Evolutionary conservation across 768 basidiomycete genomes (phyloP).

Genomic region (Rhizopogon vulgaris): DNA sequence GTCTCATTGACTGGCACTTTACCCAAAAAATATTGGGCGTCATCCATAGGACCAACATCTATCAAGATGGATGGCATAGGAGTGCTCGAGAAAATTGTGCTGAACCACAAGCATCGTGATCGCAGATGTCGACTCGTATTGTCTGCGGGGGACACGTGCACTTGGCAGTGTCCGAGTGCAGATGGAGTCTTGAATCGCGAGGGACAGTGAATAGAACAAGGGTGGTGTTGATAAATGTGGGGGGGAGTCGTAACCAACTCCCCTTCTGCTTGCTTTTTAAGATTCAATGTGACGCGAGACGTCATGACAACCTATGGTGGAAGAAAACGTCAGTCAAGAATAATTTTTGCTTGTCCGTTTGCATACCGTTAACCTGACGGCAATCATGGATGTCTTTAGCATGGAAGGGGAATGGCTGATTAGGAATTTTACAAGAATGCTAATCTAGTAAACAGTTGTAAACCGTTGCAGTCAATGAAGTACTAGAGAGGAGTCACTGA

Average conservation of each 20-base stretch:
- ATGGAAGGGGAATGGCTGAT: conserved; percentile 20
- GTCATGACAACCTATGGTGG: neutral
- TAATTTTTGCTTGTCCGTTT: neutral
- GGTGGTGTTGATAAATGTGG: too few relatives aligned
- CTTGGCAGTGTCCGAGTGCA: neutral
- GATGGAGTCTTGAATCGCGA: too few relatives aligned
- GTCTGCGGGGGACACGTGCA: neutral
- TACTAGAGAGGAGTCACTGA: conserved; percentile 29
- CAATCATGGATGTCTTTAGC: conserved; percentile 33
- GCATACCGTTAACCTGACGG: neutral
- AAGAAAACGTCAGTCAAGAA: neutral
- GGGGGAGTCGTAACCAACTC: too few relatives aligned
- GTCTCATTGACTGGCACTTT: neutral
- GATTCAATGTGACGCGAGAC: neutral
- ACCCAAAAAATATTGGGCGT: neutral
- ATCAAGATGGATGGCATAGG: neutral
- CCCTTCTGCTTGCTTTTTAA: neutral
- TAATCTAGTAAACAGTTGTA: neutral
- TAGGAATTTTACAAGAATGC: neutral
- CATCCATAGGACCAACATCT: neutral
- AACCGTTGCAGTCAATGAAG: neutral
- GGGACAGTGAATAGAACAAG: too few relatives aligned
- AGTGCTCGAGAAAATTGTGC: neutral
- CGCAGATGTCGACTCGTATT: neutral
- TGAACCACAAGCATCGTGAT: neutral